A percentile compares a stretch with the other conserved stretches of the same genome.
These are phyloP conservation scores for Aspergillus ochraceus DNA, from an alignment of 2,329 filamentous ascomycete species.

Conservation along the genomic window DNA sequence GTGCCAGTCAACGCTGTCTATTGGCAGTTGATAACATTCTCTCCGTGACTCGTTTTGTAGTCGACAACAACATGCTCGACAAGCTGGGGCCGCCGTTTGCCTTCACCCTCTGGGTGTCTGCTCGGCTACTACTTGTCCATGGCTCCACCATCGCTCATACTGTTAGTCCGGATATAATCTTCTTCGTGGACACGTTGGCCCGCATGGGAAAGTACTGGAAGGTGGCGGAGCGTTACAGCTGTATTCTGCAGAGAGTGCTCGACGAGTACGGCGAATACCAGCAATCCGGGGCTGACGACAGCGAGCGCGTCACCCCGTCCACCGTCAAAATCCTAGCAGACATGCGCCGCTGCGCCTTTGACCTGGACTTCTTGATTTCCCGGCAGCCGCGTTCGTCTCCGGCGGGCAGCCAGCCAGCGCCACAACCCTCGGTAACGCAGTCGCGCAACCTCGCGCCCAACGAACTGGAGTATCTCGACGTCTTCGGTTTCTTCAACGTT, in stretches of 20 bases:
- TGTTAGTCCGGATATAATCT: conserved; percentile 73
- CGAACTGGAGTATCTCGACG: conserved; percentile 85
- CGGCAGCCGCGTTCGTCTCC: conserved; percentile 63
- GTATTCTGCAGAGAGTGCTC: conserved; percentile 76
- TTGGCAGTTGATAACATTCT: conserved; percentile 80
- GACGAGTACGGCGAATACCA: conserved; percentile 83
- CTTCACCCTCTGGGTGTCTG: conserved; percentile 89
- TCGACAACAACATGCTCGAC: conserved; percentile 69
- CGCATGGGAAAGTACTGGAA: conserved; percentile 84
- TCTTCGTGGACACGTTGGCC: conserved; percentile 78
- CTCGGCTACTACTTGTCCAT: conserved; percentile 82
- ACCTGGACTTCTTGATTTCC: conserved; percentile 85
- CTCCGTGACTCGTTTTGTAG: conserved; percentile 74
- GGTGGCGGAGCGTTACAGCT: conserved; percentile 78
- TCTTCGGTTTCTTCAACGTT: conserved; percentile 94
- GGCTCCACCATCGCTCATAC: conserved; percentile 86
- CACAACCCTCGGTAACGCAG: conserved; percentile 39
- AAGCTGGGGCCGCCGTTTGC: conserved; percentile 88
- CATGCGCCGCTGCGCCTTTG: conserved; percentile 87
- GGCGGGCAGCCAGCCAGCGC: conserved; percentile 33
- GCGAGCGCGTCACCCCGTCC: conserved; percentile 73
- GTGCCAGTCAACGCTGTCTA: conserved; percentile 79
- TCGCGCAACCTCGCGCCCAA: conserved; percentile 71
- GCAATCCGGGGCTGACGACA: conserved; percentile 57
- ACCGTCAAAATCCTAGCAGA: conserved; percentile 85